Base-by-base conservation (phyloP, 176 grass and related monocot genomes). In the Saccharum officinarum region DNA sequence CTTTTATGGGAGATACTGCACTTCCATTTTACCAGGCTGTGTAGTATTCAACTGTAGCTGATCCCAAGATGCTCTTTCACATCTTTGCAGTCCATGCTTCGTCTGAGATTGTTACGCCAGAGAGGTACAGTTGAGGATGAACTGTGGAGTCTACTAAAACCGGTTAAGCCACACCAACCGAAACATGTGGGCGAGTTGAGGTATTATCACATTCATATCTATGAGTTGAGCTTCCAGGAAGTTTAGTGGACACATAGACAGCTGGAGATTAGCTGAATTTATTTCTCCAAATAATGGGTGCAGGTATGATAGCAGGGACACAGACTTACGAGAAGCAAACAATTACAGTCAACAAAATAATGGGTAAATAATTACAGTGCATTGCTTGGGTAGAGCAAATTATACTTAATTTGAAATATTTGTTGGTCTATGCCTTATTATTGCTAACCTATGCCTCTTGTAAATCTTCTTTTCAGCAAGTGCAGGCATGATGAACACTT, bases 51-150 rank as follows among this genome's bases (percentile, higher is more conserved):
- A 33, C 39, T 41, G n/a, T 10, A 50, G 45, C 64, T 91, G 25
- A 77, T 85, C 20, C 79, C 45, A 1, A 17, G 23, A 46, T 86
- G 44, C 36, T 83, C 10, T 76, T 65, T 82, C 26, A 55, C 80
- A 71, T 22, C n/a, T 77, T 76, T 91, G 38, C 88, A 99, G 97
- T 94, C 97, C 71, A 99, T 94, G 90, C 92, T 99, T 54, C 92
- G 82, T 76, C 76, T 99, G 7, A 92, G 90, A 46, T 73, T 95
- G 33, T 80, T 94, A 38, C 90, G 86, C 41, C 91, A 84, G 42
- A 86, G 80, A 88, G 80, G 81, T 75, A 82, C 75, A 16, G 87
- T 89, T 55, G 83, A 79, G 18, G 84, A 97, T 87, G 88, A 94
- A 85, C 66, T 64, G 41, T 78, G 67, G 34, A 83, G 47, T 77